Conservation (phyloP, 805 yeast species). For the Candida schatavii region DNA sequence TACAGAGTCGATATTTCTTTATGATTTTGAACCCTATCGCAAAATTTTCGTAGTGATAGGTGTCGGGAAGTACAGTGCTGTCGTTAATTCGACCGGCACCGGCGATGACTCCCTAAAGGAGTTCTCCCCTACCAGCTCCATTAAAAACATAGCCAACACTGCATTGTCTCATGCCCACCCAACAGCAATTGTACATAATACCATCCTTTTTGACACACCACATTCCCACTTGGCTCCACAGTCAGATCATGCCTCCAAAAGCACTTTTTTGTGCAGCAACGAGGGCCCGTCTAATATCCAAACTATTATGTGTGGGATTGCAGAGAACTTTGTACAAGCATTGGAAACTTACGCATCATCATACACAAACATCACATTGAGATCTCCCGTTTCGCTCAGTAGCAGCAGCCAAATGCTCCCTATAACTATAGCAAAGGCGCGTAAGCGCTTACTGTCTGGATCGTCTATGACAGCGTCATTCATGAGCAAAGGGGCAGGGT, state of each 20-base stretch:
- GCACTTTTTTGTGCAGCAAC: slow-evolving; percentile 17
- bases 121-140: slow-evolving; percentile 1
- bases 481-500: background rate
- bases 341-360: slow-evolving; percentile 71
- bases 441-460: slow-evolving; percentile 38
- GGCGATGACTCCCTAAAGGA: slow-evolving; percentile 37
- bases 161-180: slow-evolving; percentile 40
- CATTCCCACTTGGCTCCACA: slow-evolving; percentile 12
- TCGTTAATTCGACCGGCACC: slow-evolving; percentile 22
- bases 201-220: slow-evolving; percentile 55
- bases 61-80: slow-evolving; percentile 27
- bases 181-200: slow-evolving; percentile 51
- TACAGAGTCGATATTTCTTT: slow-evolving; percentile 61
- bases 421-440: slow-evolving; percentile 39
- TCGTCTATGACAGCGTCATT: slow-evolving; percentile 10
- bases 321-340: slow-evolving; percentile 58
- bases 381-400: slow-evolving; percentile 69
- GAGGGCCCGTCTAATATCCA: slow-evolving; percentile 40
- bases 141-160: slow-evolving; percentile 23
- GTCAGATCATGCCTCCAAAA: slow-evolving; percentile 14
- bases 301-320: slow-evolving; percentile 70
- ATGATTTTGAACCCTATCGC: slow-evolving; percentile 88
- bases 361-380: slow-evolving; percentile 71
- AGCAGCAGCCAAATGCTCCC: slow-evolving; percentile 47
- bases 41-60: slow-evolving; percentile 66